A percentile compares a stretch with the other conserved stretches of the same genome.
Evolutionary conservation across 1,284 basidiomycete species (phyloP).

Genomic region (Ganoderma sp.): DNA sequence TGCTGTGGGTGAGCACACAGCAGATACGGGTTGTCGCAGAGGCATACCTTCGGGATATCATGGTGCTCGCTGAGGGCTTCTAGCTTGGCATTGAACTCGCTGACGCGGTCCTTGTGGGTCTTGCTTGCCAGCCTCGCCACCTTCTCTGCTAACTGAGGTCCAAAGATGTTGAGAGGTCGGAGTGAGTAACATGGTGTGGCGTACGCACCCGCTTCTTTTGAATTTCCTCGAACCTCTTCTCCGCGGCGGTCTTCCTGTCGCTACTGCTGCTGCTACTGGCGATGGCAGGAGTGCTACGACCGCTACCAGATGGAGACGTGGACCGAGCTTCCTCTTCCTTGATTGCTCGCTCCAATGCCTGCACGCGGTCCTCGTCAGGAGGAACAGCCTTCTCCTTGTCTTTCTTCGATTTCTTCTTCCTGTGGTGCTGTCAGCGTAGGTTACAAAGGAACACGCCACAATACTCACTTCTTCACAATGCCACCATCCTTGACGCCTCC

Average conservation of each 20-base stretch:
- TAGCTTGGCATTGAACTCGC: constrained; percentile 89
- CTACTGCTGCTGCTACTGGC: constrained; percentile 40
- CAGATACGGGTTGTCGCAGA: constrained; percentile 12
- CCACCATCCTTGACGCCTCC: constrained; percentile 78
- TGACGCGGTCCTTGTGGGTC: constrained; percentile 96
- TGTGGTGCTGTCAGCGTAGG: constrained; percentile 62
- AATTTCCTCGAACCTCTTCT: constrained; percentile 87
- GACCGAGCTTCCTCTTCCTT: constrained; percentile 49
- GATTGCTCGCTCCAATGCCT: constrained; percentile 53
- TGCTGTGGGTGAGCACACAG: not conserved
- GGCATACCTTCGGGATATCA: constrained; percentile 85
- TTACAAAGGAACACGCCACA: constrained; percentile 15
- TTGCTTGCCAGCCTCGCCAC: constrained; percentile 83
- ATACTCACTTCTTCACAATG: constrained; percentile 79
- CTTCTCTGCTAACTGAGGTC: constrained; percentile 72
- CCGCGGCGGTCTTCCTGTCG: constrained; percentile 84
- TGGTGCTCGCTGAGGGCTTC: constrained; percentile 91
- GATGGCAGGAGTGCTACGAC: constrained; percentile 60
- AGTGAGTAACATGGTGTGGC: constrained; percentile 4
- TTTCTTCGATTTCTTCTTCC: constrained; percentile 82
- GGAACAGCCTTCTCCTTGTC: constrained; percentile 45
- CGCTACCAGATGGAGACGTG: constrained; percentile 60
- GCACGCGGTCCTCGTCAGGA: constrained; percentile 50
- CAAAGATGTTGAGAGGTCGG: not conserved
- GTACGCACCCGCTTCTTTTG: constrained; percentile 80